Base-by-base conservation (phyloP, 345 rosid species). In the Citrus hindsii region DNA sequence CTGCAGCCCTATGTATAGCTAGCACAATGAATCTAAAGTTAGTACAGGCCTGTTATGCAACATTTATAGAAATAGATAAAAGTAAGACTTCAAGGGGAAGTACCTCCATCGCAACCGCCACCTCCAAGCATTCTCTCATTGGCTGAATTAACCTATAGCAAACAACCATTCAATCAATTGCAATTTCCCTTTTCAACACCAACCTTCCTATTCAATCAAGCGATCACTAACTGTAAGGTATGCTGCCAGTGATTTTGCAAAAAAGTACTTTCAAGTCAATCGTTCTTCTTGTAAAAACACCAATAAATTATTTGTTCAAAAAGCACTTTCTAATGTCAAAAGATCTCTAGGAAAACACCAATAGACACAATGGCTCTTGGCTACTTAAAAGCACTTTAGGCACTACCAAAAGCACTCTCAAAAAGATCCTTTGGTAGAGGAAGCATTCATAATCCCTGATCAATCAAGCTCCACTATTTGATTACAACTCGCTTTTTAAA, bases 1-100 rank as follows among this genome's bases (percentile, higher is more conserved):
- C 97, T 28, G 97, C 93, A 77, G 92, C 98, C 67, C 84, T 73
- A 78, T 87, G 98, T 68, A 95, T 88, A 61, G 95, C 98, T 94
- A 60, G 53, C 22, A 56, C 35, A 64, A 53, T 32, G 14, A 64
- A 71, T 9, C 30, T 16, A 33, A 74, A 65, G 14, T 62, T 62
- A 28, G 4, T 38, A 25, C 77, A 38, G 13, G 14, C 35, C 37
- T 4, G n/a, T n/a, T 12, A 12, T 33, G 18, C 6, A 32, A n/a
- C 32, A 77, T 2, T 46, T 12, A 13, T 46, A 12, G 18, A 46
- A 46, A 46, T 46, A 46, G 16, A 46, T 46, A 46, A 46, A 46
- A 46, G 51, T 12, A 12, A 46, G 46, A 13, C 27, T 32, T 30
- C 4, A 10, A 18, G 38, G 7, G 33, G 19, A 53, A 28, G 1